These are phyloP conservation scores for Isatis tinctoria DNA, from an alignment of 345 rosid species.

Conservation along the genomic window DNA sequence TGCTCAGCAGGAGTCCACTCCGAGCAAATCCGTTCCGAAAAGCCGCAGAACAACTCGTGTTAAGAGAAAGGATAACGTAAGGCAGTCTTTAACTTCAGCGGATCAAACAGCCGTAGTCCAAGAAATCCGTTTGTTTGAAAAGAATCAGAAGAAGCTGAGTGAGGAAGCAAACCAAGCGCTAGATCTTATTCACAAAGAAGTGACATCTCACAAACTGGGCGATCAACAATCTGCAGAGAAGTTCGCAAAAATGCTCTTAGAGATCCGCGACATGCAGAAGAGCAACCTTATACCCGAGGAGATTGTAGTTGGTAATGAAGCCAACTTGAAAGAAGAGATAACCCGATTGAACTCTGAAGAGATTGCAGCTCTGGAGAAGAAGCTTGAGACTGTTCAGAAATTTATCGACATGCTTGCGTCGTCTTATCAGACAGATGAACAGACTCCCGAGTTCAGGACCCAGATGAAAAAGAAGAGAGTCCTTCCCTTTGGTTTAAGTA, in stretches of 20 bases:
- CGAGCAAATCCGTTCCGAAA: conserved; percentile 36
- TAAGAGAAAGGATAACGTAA: conserved; percentile 45
- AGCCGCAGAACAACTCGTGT: conserved; percentile 37
- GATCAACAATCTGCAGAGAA: conserved; percentile 76
- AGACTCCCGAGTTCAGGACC: conserved; percentile 49
- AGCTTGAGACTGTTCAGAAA: conserved; percentile 87
- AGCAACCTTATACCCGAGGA: conserved; percentile 51
- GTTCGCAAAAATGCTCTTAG: conserved; percentile 74
- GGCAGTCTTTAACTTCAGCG: conserved; percentile 64
- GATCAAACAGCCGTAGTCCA: conserved; percentile 76
- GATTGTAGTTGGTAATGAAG: conserved; percentile 41
- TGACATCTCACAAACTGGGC: conserved; percentile 71
- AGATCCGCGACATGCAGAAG: conserved; percentile 78
- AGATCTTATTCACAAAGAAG: conserved; percentile 90
- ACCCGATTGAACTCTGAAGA: conserved; percentile 73
- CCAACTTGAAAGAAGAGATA: conserved; percentile 79
- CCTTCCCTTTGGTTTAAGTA: conserved; percentile 69
- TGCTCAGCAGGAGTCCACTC: conserved; percentile 37
- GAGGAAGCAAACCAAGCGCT: conserved; percentile 91
- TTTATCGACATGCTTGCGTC: conserved; percentile 73
- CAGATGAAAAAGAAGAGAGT: conserved; percentile 65
- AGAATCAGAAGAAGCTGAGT: conserved; percentile 76
- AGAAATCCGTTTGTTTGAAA: conserved; percentile 83
- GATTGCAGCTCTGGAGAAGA: conserved; percentile 69
- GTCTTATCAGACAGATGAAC: conserved; percentile 47